Evolutionary conservation across 2,329 filamentous ascomycete genomes (phyloP), one percentile per base, ranked within the genome.

Genomic region (Samsoniella hepiali): DNA sequence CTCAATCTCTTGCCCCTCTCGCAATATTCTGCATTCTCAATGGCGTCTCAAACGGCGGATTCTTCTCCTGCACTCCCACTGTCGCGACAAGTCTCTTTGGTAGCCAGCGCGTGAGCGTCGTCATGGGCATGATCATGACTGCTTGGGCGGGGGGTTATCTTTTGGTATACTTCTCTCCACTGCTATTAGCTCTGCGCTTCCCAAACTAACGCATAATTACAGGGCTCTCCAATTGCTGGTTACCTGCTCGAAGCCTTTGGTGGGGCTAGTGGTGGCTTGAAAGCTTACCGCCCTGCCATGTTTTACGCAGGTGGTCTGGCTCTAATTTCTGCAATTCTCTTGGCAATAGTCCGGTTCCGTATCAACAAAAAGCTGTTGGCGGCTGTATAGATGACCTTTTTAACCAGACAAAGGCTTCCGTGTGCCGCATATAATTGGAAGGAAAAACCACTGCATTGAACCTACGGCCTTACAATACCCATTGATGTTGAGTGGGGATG

Each of bases 21-120:
- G 74, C 83, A n/a, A 72, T 81, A 0, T 89, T 89, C 68, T 82
- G 82, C 10, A 75, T 87, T 7, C 73, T 88, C 22, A 88, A 88
- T 66, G 86, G 86, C 0, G 74, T 81, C 45, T 79, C 82, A 4
- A 88, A 88, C 67, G 86, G 86, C 0, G 84, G 82, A 0, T 88
- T 88, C 75, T 88, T 89, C 68, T 81, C 82, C 0, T 82, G 82
- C 0, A 86, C 88, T 76, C 86, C 86, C 0, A 88, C 86, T 0
- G 85, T 85, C 2, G 82, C 88, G 0, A 81, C 82, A 0, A 84
- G 81, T 66, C 79, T 85, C 0, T 87, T 87, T 72, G 85, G 84
- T 1, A 83, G 79, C 4, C 79, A 78, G 1, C 75, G 82, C 5
- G 79, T 85, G 38, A 76, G 80, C 5, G 80, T 85, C 27, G 84